Base-by-base conservation (phyloP, 2,329 filamentous ascomycete genomes). In the Cladosporium velox region DNA sequence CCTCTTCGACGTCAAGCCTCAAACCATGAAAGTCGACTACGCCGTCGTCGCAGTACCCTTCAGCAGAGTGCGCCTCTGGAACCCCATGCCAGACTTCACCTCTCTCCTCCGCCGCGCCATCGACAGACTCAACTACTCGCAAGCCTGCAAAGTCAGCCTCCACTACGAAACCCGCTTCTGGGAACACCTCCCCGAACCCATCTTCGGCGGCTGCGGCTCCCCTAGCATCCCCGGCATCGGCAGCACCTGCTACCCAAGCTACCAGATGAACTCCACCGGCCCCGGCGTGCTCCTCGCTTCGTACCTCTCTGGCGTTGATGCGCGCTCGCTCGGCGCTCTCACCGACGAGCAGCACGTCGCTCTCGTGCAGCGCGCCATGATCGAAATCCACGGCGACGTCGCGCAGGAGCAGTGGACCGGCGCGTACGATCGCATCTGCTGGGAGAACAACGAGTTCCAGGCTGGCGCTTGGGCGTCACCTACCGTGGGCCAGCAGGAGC, bases 161-260 rank as follows among this genome's bases (percentile, higher is more conserved):
- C 88, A 90, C 75, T 92, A 90, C 79, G 80, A 84, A 66, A 87
- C 88, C 0, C 86, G 90, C 1, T 86, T 86, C 77, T 86, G 84
- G 84, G 84, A 86, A 67, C 81, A 86, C 66, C 75, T 84, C 10
- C 74, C 77, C 2, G 75, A 79, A 1, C 84, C 85, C 5, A 91
- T 91, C 74, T 81, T 85, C 67, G 89, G 90, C 14, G 86, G 88
- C 7, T 91, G 88, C 72, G 85, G 84, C 55, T 82, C 82, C 0
- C 84, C 82, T 1, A 85, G 90, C 69, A 88, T 90, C 64, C 82
- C 86, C 0, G 85, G 86, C 30, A 82, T 90, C 64, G 86, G 87
- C 28, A 82, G 77, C 55, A 81, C 90, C 67, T 90, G 88, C 81
- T 91, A 90, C 75, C 89, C 89, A 0, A 84, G 85, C 6, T 90